Evolutionary conservation across 83 land plant genomes (phyloP).

Genomic region (Thuja plicata): DNA sequence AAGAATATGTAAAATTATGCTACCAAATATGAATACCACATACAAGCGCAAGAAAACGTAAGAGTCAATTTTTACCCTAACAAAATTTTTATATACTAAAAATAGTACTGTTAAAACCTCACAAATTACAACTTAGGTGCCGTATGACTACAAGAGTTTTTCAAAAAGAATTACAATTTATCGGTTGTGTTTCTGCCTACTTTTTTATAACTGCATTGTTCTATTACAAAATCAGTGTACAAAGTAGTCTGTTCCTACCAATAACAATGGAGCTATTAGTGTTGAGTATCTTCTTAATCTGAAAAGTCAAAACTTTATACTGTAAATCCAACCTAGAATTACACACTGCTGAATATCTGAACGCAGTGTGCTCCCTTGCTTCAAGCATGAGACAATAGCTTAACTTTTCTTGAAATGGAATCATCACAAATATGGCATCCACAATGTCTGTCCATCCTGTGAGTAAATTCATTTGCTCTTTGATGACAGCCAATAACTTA

Average conservation of each 20-base stretch:
- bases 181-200: neutral
- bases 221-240: constrained; percentile 3
- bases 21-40: neutral
- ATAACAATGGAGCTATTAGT: neutral
- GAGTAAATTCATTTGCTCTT: neutral
- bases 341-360: neutral
- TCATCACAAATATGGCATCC: neutral
- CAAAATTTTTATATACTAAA: neutral
- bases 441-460: neutral
- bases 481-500: neutral
- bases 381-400: neutral
- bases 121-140: neutral
- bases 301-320: constrained; percentile 1
- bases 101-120: neutral
- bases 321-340: constrained; percentile 6
- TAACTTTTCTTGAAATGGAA: neutral
- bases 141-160: neutral
- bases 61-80: neutral
- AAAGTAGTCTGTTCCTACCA: neutral
- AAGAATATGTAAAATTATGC: neutral
- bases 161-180: neutral
- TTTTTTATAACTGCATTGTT: neutral
- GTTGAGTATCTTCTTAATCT: neutral
- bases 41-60: neutral
- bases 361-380: neutral